Evolutionary conservation across 1,284 basidiomycete species (phyloP), one percentile per base, ranked within the genome.

Genomic region (Cystobasidium pallidum): DNA sequence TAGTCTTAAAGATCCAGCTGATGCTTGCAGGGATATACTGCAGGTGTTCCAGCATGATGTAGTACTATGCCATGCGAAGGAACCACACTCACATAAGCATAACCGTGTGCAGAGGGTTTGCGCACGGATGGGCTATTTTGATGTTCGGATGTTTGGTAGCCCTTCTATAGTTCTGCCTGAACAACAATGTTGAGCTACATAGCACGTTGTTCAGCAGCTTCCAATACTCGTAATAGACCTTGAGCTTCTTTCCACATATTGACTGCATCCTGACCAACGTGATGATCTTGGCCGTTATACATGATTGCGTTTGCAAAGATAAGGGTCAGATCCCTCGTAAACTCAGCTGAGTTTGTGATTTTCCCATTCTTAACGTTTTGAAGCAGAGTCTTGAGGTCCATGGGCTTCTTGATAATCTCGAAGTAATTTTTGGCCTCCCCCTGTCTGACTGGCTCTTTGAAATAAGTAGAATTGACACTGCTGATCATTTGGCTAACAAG

Each of bases 231-330:
- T 36, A 64, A 52, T 2, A 64, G 30, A 52, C 32, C 57, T 41
- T 74, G 70, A 2, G 70, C 70, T 41, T 94, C 91, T 79, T 90
- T 87, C n/a, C 93, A 90, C 89, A 95, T 92, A 64, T 85, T 85
- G 77, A 89, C 88, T 13, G 95, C 89, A 79, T 91, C 90, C 26
- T 88, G 89, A 3, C 87, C 88, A 6, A 79, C 76, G 30, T 77
- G 76, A 19, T 73, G 74, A 28, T 77, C 74, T 1, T 89, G 89
- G 51, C 88, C 85, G 76, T 97, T 97, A 81, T 92, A 97, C 89
- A 96, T 92, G 86, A 94, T 89, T 15, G 94, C 92, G 79, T 97
- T 97, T 41, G 92, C 91, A 81, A 95, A 94, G 89, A 97, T 92
- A 72, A 96, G 83, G 78, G 88, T 89, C 7, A 95, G 87, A 77